Percentiles rank a stretch among this genome's conserved stretches.
phyloP scores from a whole-genome alignment of 345 rosid species.

The Geranium brycei region DNA sequence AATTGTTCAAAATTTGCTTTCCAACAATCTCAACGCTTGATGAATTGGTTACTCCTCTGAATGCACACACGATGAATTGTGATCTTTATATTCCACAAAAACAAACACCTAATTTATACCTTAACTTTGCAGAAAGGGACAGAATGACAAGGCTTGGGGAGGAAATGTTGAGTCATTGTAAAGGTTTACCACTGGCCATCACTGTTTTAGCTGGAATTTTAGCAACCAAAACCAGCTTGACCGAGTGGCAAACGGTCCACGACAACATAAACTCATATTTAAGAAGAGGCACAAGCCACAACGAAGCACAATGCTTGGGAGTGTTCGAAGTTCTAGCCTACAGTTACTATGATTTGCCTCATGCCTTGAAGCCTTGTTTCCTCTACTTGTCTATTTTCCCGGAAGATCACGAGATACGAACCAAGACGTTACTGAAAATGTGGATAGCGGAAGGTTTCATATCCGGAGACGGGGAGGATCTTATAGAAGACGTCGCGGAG shows the following conservation, averaged over 20 bases:
- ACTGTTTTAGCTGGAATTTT: slow-evolving; percentile 26
- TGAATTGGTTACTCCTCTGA: too few relatives aligned
- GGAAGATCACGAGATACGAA: slow-evolving; percentile 19
- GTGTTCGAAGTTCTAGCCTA: slow-evolving; percentile 11
- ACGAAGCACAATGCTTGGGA: not conserved
- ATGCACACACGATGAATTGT: too few relatives aligned
- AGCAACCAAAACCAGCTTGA: slow-evolving; percentile 11
- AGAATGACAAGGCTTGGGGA: slow-evolving; percentile 15
- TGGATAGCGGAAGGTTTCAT: slow-evolving; percentile 44
- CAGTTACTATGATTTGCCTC: slow-evolving; percentile 23
- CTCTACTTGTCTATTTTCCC: slow-evolving; percentile 21
- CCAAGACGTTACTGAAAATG: slow-evolving; percentile 19
- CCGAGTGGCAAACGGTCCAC: slow-evolving; percentile 13
- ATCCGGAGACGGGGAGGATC: slow-evolving; percentile 2
- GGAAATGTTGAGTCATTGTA: slow-evolving; percentile 20
- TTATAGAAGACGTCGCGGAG: slow-evolving; percentile 16
- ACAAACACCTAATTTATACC: too few relatives aligned
- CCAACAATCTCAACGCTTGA: too few relatives aligned
- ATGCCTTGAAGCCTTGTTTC: slow-evolving; percentile 21
- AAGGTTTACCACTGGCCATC: slow-evolving; percentile 25
- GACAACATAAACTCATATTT: slow-evolving; percentile 11
- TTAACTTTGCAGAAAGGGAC: slow-evolving; percentile 7
- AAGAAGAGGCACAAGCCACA: not conserved
- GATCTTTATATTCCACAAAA: too few relatives aligned
- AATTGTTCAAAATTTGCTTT: too few relatives aligned